phyloP scores from a whole-genome alignment of 1,284 basidiomycete species.

The Jaminaea rosea region DNA sequence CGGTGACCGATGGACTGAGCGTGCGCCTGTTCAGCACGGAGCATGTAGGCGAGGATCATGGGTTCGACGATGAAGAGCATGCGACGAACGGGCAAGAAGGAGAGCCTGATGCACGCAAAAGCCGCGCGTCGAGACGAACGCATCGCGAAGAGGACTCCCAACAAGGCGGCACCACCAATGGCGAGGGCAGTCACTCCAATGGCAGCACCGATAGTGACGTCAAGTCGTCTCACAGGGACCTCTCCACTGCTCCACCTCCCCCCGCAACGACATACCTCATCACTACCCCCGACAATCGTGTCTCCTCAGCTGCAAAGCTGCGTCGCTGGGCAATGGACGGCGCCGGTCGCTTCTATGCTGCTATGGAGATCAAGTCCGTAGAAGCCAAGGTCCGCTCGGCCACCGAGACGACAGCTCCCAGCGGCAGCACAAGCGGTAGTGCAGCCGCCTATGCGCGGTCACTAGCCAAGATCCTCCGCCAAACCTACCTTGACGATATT shows the following conservation, averaged over 20 bases:
- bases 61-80: slow-evolving; percentile 11
- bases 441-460: slow-evolving; percentile 11
- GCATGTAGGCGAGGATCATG: slow-evolving; percentile 15
- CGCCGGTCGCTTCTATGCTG: slow-evolving; percentile 39
- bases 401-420: slow-evolving; percentile 13
- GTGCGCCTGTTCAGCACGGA: slow-evolving; percentile 34
- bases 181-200: neutral
- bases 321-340: slow-evolving; percentile 44
- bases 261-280: slow-evolving; percentile 33
- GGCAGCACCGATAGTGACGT: neutral
- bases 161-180: neutral
- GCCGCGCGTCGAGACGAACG: no score
- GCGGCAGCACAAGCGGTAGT: slow-evolving; percentile 7
- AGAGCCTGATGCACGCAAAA: slow-evolving; percentile 10
- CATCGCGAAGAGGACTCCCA: neutral
- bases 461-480: slow-evolving; percentile 18
- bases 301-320: slow-evolving; percentile 42
- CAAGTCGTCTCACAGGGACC: neutral
- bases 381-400: slow-evolving; percentile 36
- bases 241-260: no score
- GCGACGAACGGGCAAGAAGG: no score
- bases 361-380: slow-evolving; percentile 45
- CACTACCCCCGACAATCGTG: slow-evolving; percentile 45
- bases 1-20: slow-evolving; percentile 38
- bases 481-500: slow-evolving; percentile 39